phyloP scores from a whole-genome alignment of 148 eudicot species.

The Linanthus parryae region DNA sequence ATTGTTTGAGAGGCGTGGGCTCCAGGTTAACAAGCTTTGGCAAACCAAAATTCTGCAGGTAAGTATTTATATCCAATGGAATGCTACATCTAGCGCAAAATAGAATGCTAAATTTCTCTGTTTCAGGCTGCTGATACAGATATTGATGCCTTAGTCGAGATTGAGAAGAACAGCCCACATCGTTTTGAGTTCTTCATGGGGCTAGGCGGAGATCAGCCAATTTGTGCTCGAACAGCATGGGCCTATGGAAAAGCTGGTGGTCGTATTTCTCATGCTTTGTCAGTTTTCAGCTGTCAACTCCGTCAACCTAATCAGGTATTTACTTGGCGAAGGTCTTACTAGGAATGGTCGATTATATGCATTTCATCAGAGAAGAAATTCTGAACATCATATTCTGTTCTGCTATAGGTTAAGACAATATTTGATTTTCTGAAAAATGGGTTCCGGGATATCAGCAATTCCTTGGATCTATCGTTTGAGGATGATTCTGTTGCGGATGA shows the following conservation, averaged over 20 bases:
- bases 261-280: slow-evolving; percentile 91
- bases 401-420: slow-evolving; percentile 87
- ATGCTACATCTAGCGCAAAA: too few relatives aligned
- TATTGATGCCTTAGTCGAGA: slow-evolving; percentile 91
- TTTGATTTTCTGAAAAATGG: slow-evolving; percentile 91
- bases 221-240: slow-evolving; percentile 99
- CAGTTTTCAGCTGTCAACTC: slow-evolving; percentile 90
- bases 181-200: slow-evolving; percentile 99
- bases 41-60: slow-evolving; percentile 97
- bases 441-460: slow-evolving; percentile 79
- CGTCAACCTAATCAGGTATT: slow-evolving; percentile 86
- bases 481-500: slow-evolving; percentile 97
- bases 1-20: slow-evolving; percentile 95
- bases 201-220: slow-evolving; percentile 85
- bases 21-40: slow-evolving; percentile 84
- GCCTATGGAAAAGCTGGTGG: slow-evolving; percentile 97
- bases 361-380: too few relatives aligned
- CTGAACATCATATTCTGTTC: too few relatives aligned
- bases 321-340: background rate
- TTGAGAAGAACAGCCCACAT: slow-evolving; percentile 93
- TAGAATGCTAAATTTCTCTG: slow-evolving; percentile 10
- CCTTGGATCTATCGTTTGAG: slow-evolving; percentile 83
- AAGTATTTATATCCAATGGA: too few relatives aligned
- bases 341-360: too few relatives aligned
- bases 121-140: slow-evolving; percentile 96